Percentiles rank a stretch among this genome's conserved stretches.
These are phyloP conservation scores for Trypanosoma brucei DNA, from an alignment of 208 protist genomes.

Conservation along the genomic window DNA sequence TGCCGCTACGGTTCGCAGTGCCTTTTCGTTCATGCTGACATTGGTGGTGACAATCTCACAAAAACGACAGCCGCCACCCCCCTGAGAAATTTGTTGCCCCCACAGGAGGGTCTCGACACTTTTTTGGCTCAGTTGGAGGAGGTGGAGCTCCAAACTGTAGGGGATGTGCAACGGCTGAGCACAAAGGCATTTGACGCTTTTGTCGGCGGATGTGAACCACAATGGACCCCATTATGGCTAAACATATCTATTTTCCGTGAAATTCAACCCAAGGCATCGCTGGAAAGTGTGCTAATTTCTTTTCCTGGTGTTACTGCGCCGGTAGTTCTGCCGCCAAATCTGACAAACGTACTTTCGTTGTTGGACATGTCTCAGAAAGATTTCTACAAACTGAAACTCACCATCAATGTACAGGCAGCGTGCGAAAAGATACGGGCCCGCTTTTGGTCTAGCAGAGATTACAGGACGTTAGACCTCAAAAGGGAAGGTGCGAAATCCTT, in stretches of 20 bases:
- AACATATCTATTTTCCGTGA: slow-evolving; percentile 50
- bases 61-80: slow-evolving; percentile 28
- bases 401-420: slow-evolving; percentile 54
- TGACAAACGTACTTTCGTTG: slow-evolving; percentile 53
- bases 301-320: slow-evolving; percentile 55
- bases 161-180: slow-evolving; percentile 78
- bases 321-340: slow-evolving; percentile 28
- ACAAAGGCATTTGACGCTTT: slow-evolving; percentile 65
- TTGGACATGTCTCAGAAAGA: slow-evolving; percentile 32
- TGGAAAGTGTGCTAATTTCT: slow-evolving; percentile 46
- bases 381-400: slow-evolving; percentile 44
- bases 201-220: slow-evolving; percentile 26
- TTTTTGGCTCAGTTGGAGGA: slow-evolving; percentile 60
- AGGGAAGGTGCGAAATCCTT: slow-evolving; percentile 54
- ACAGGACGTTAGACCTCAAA: slow-evolving; percentile 53
- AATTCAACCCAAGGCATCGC: slow-evolving; percentile 43
- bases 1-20: slow-evolving; percentile 65
- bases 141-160: slow-evolving; percentile 55
- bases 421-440: slow-evolving; percentile 69
- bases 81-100: slow-evolving; percentile 8
- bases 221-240: slow-evolving; percentile 50
- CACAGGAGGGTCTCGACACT: slow-evolving; percentile 8
- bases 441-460: slow-evolving; percentile 50
- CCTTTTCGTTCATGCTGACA: slow-evolving; percentile 76
- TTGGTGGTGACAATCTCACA: slow-evolving; percentile 6